These are phyloP conservation scores for Phyllosticta citribraziliensis DNA, from an alignment of 2,329 filamentous ascomycete genomes.

Conservation along the genomic window DNA sequence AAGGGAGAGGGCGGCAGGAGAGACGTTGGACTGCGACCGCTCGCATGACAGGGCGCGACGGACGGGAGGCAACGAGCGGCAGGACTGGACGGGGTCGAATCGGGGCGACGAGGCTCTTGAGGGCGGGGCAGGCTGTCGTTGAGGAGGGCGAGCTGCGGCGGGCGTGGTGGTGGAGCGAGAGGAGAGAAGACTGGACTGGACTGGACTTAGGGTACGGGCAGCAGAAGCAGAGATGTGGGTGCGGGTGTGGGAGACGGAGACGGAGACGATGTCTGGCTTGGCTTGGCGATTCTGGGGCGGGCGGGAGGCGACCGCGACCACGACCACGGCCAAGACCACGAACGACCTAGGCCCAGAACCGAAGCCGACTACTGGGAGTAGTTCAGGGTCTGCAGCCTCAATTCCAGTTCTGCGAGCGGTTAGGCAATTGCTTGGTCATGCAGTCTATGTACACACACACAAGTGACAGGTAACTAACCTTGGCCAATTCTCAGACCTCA, in stretches of 20 bases:
- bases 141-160: not conserved
- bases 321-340: too few species aligned
- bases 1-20: conserved; percentile 1
- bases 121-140: too few species aligned
- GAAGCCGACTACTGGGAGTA: too few species aligned
- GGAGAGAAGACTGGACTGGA: not conserved
- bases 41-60: conserved; percentile 8
- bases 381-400: too few species aligned
- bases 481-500: too few species aligned
- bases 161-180: not conserved
- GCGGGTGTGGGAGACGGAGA: not conserved
- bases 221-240: not conserved
- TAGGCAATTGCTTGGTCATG: too few species aligned
- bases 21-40: conserved; percentile 4
- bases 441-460: too few species aligned
- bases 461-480: too few species aligned
- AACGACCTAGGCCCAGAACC: too few species aligned
- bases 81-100: not conserved
- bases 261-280: not conserved
- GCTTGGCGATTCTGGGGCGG: not conserved
- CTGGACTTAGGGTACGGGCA: not conserved
- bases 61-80: not conserved
- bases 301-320: not conserved
- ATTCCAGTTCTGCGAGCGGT: too few species aligned
- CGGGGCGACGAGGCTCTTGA: too few species aligned